These are phyloP conservation scores for Lachnum nothofagi DNA, from an alignment of 2,329 filamentous ascomycete species.

Conservation along the genomic window DNA sequence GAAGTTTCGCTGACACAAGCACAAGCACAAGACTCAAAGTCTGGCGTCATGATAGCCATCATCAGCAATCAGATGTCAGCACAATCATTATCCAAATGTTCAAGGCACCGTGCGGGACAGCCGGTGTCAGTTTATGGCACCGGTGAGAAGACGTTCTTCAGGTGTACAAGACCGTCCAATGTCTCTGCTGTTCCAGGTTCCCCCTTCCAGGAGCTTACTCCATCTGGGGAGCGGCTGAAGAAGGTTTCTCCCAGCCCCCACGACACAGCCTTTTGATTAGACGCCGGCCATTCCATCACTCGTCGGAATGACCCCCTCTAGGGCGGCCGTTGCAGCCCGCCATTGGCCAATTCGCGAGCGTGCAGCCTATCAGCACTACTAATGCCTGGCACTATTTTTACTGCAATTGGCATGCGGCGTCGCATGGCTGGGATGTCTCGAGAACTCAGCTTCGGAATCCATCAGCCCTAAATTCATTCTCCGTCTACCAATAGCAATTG, in stretches of 20 bases:
- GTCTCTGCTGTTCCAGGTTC: neutral
- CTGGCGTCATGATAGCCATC: too few species aligned
- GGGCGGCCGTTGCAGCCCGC: neutral
- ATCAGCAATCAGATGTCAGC: neutral
- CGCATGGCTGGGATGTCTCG: neutral
- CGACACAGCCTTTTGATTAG: neutral
- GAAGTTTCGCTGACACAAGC: too few species aligned
- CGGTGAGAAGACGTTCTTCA: neutral
- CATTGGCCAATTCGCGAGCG: constrained; percentile 15
- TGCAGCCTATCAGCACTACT: neutral
- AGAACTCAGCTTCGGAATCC: neutral
- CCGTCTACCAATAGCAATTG: neutral
- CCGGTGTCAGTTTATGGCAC: neutral
- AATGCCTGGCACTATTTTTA: neutral
- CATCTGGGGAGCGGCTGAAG: neutral
- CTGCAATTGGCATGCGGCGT: neutral
- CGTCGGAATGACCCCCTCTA: neutral
- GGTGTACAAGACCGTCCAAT: neutral
- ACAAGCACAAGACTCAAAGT: too few species aligned
- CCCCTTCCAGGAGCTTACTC: neutral
- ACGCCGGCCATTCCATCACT: neutral
- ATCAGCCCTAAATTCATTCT: neutral
- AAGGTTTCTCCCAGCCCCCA: neutral
- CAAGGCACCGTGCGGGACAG: neutral
- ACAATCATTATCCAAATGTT: neutral